Evolutionary conservation across 352 stramenopile species (phyloP).

Genomic region (Phytophthora litchii): DNA sequence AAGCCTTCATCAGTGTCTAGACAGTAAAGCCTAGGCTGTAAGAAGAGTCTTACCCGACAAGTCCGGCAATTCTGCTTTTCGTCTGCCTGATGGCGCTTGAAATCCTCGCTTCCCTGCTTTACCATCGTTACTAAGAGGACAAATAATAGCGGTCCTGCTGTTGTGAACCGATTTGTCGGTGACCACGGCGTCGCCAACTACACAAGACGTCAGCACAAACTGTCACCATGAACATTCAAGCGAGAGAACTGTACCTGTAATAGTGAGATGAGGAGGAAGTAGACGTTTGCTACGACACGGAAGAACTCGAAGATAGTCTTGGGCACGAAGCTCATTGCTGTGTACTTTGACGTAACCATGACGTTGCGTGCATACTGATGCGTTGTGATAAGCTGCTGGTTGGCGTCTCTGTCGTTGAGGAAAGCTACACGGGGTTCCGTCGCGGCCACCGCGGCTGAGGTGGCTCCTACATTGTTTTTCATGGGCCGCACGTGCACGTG

Average conservation of each 20-base stretch:
- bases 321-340: constrained; percentile 89
- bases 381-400: constrained; percentile 53
- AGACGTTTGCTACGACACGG: constrained; percentile 93
- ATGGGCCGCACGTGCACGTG: constrained; percentile 24
- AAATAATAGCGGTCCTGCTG: constrained; percentile 68
- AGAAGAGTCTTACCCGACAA: constrained; percentile 41
- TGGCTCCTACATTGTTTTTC: constrained; percentile 16
- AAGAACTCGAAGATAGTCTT: constrained; percentile 96
- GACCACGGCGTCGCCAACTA: constrained; percentile 70
- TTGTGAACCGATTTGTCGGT: constrained; percentile 77
- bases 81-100: constrained; percentile 72
- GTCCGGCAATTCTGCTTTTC: constrained; percentile 63
- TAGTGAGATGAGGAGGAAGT: constrained; percentile 94
- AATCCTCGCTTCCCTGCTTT: constrained; percentile 76
- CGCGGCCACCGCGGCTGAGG: constrained; percentile 21
- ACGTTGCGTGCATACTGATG: constrained; percentile 77
- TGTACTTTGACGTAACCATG: constrained; percentile 94
- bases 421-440: constrained; percentile 51
- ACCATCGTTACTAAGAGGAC: constrained; percentile 78
- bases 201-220: neutral
- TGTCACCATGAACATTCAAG: neutral
- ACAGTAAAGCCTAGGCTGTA: neutral
- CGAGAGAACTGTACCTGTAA: constrained; percentile 67
- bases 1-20: neutral
- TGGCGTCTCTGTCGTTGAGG: constrained; percentile 58